Evolutionary conservation across 495 filamentous ascomycete genomes (phyloP), one percentile per base, ranked within the genome.

Genomic region (Umbilicaria muhlenbergii): DNA sequence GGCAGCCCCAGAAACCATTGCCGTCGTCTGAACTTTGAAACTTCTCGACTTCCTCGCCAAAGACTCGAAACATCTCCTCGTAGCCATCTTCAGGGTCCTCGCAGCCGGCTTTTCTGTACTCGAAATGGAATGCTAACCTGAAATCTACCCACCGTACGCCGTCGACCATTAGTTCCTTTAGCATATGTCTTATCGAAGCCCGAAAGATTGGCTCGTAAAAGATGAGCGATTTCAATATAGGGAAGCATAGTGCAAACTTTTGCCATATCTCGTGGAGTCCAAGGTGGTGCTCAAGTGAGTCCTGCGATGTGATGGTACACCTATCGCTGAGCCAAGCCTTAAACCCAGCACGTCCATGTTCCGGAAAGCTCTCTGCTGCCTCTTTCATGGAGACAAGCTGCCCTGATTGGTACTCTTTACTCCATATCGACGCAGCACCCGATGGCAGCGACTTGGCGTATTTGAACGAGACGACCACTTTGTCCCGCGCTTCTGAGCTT

Each of bases 121-220:
- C 64, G 5, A 74, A 68, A 16, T 61, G 59, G 58, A 87, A 87
- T 0, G 64, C 69, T 40, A 71, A 64, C 32, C 77, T 66, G 42
- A 68, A 64, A 52, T 96, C 89, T 4, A 80, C 78, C 70, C 87
- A 95, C 50, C 67, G 71, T 18, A 95, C 70, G 1, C 86, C 83
- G 58, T 98, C 89, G 2, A 71, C 74, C 7, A 75, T 62, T 5
- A 95, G 58, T 17, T 81, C 65, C 12, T 64, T 61, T 49, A 91
- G 70, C 49, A 94, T 62, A 3, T 72, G 68, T 12, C 66, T 70
- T 47, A 94, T 59, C 51, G 83, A 89, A 19, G 65, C 64, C 18
- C 86, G 78, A 63, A 86, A 88, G 42, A 98, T 86, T 0, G 91
- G 88, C 58, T 96, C 91, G 59, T 95, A 94, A 62, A 75, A 81